These are phyloP conservation scores for Nigrograna mackinnonii DNA, from an alignment of 2,329 filamentous ascomycete species.

Conservation along the genomic window DNA sequence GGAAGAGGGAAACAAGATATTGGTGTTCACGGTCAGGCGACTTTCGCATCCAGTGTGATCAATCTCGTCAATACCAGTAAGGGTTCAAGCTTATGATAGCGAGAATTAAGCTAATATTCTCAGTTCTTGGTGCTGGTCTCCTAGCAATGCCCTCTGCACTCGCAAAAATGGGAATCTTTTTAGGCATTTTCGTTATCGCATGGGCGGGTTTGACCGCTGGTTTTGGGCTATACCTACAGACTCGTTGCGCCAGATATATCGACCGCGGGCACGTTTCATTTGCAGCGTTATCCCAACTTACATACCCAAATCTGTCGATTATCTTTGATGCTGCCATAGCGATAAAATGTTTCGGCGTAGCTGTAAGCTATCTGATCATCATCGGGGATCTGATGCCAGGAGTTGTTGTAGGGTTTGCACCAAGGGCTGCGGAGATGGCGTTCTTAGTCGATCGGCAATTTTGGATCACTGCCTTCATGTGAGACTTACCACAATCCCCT, in stretches of 20 bases:
- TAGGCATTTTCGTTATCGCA: conserved; percentile 81
- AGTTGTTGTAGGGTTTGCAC: conserved; percentile 80
- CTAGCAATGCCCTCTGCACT: conserved; percentile 95
- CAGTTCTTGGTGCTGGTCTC: conserved; percentile 90
- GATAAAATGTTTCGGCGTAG: conserved; percentile 97
- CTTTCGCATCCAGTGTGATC: conserved; percentile 88
- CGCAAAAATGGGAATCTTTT: conserved; percentile 90
- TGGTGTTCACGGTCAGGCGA: conserved; percentile 73
- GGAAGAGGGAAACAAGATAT: conserved; percentile 70
- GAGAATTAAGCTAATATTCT: too few species aligned
- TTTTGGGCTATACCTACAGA: conserved; percentile 93
- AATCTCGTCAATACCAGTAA: conserved; percentile 95
- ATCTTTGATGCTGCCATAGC: conserved; percentile 95
- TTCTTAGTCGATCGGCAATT: conserved; percentile 91
- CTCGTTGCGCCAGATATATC: conserved; percentile 88
- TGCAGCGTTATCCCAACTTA: conserved; percentile 95
- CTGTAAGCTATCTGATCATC: conserved; percentile 96
- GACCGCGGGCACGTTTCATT: conserved; percentile 89
- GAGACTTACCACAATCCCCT: conserved; percentile 24
- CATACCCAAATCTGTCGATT: conserved; percentile 93
- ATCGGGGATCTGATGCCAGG: conserved; percentile 98
- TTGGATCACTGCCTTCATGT: conserved; percentile 98
- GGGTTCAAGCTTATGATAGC: too few species aligned
- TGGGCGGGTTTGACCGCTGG: conserved; percentile 90
- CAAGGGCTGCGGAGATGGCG: conserved; percentile 62